Percentiles rank a stretch among this genome's conserved stretches.
phyloP scores from a whole-genome alignment of 176 grass and related monocot genomes.

The Zea mays region Zm-B73-REFERENCE-NAM-5.0 NC_050100.1:15435501-15436000 shows the following conservation, averaged over 20 bases:
- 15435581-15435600: slow-evolving; percentile 88
- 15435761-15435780: slow-evolving; percentile 95
- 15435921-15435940: slow-evolving; percentile 99
- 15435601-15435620: slow-evolving; percentile 64
- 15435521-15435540: slow-evolving; percentile 95
- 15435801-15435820: background rate
- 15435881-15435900: slow-evolving; percentile 74
- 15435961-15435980: slow-evolving; percentile 96
- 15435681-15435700: slow-evolving; percentile 79
- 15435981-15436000: slow-evolving; percentile 40
- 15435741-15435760: slow-evolving; percentile 97
- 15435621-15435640: background rate
- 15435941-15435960: slow-evolving; percentile 97
- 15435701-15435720: slow-evolving; percentile 99
- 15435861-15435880: background rate
- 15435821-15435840: background rate
- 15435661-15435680: slow-evolving; percentile 23
- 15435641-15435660: background rate
- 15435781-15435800: slow-evolving; percentile 11
- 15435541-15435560: slow-evolving; percentile 96
- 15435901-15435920: slow-evolving; percentile 98
- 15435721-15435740: slow-evolving; percentile 99
- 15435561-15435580: slow-evolving; percentile 78
- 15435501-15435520: slow-evolving; percentile 86
- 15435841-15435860: background rate